Evolutionary conservation across 768 basidiomycete genomes (phyloP), one percentile per base, ranked within the genome.

Genomic region (Rubroboletus pulcherrimus): DNA sequence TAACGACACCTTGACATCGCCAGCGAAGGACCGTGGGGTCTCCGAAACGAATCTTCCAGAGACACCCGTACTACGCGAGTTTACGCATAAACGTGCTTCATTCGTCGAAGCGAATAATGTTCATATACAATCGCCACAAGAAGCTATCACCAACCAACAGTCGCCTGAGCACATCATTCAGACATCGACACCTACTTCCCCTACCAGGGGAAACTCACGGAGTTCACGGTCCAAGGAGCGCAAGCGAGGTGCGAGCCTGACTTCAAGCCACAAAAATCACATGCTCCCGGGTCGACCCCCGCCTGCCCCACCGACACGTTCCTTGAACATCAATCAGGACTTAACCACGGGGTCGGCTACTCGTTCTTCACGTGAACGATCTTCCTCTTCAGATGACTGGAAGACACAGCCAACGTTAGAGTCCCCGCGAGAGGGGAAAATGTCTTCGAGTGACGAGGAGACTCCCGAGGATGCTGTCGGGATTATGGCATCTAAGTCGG

Each of bases 1-100:
- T 51, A 81, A 83, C 53, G 76, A 79, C 42, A 72, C 77, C n/a
- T 42, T 56, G 7, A 30, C 43, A 33, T 62, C 62, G 11, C 56
- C 62, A 21, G 39, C 35, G n/a, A 66, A 63, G 58, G 66, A 61
- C 6, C 56, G 48, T 50, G 55, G 38, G 34, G 21, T 53, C 24
- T 49, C 58, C 24, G 57, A 62, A n/a, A 41, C 47, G 24, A 55
- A 67, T 26, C 45, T 30, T 38, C 53, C 66, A 38, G 71, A 75
- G 44, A 69, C 75, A 21, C 80, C 85, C 4, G 73, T 86, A 31
- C 70, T 89, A 49, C 83, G 88, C 52, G 81, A 85, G 19, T 87
- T 86, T 17, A 86, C 86, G 21, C 82, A 83, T 65, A 90, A 89
- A 71, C 82, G 86, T 12, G 81, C 86, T 35, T 89, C 87, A 3